Evolutionary conservation across 1,284 basidiomycete genomes (phyloP).

Genomic region (Ganoderma lucidum): DNA sequence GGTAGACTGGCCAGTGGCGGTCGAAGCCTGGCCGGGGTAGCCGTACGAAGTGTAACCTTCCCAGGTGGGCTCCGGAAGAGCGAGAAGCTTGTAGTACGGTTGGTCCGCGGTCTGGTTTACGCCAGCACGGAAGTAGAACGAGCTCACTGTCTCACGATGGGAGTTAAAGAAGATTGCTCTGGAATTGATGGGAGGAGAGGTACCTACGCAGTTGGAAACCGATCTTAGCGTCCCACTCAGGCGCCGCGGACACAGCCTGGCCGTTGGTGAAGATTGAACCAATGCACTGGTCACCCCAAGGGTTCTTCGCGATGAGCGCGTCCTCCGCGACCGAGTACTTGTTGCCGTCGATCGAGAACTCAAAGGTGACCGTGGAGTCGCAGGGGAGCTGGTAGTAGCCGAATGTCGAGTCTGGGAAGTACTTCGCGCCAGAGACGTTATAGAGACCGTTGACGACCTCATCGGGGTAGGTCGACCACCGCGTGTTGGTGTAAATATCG

Average conservation of each 20-base stretch:
- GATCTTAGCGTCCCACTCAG: slow-evolving; percentile 24
- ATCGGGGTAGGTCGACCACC: slow-evolving; percentile 25
- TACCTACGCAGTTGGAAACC: slow-evolving; percentile 31
- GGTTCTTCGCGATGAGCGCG: slow-evolving; percentile 29
- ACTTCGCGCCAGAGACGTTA: slow-evolving; percentile 24
- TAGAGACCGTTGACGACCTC: slow-evolving; percentile 27
- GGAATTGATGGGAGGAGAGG: background rate
- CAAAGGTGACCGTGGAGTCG: slow-evolving; percentile 23
- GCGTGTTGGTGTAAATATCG: slow-evolving; percentile 19
- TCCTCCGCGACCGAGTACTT: slow-evolving; percentile 23
- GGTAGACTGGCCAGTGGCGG: background rate
- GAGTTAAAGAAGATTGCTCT: background rate
- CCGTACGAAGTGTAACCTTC: slow-evolving; percentile 7
- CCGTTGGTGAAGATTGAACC: slow-evolving; percentile 29
- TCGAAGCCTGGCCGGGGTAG: background rate
- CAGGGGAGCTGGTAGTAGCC: slow-evolving; percentile 31
- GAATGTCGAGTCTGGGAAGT: slow-evolving; percentile 23
- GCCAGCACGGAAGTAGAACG: slow-evolving; percentile 31
- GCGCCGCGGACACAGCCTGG: slow-evolving; percentile 18
- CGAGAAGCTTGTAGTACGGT: slow-evolving; percentile 30
- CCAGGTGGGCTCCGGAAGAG: slow-evolving; percentile 15
- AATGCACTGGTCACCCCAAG: slow-evolving; percentile 32
- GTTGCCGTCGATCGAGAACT: slow-evolving; percentile 23
- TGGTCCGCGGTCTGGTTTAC: slow-evolving; percentile 19
- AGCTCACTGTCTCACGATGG: slow-evolving; percentile 19